phyloP scores from a whole-genome alignment of 768 basidiomycete genomes.

The Tulasnella sp. region DNA sequence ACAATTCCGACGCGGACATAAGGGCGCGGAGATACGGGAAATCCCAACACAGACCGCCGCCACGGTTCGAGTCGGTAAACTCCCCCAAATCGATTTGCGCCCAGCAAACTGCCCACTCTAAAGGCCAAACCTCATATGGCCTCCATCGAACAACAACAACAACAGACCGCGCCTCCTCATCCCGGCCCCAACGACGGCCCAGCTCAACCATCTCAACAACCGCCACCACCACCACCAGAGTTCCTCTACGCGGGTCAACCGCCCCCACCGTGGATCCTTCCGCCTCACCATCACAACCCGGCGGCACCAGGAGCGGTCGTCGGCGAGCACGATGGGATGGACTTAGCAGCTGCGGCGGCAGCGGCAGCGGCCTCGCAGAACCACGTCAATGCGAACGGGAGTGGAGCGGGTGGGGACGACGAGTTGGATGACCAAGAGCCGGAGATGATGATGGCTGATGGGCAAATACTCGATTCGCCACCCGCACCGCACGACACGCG shows the following conservation, averaged over 20 bases:
- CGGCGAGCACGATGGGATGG: not conserved
- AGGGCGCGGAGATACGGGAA: not conserved
- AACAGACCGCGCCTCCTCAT: conserved; percentile 8
- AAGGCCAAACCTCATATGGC: conserved; percentile 5
- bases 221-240: not conserved
- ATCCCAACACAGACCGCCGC: not conserved
- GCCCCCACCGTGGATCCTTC: not conserved
- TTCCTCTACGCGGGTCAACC: not conserved
- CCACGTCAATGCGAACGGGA: not conserved
- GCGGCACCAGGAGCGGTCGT: not conserved
- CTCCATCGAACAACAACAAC: conserved; percentile 24
- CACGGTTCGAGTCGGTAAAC: not conserved
- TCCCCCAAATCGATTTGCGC: conserved; percentile 24
- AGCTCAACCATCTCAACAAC: not conserved
- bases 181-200: not conserved
- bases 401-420: not conserved
- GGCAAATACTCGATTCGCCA: not conserved
- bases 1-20: not conserved
- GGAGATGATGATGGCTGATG: conserved; percentile 23
- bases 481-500: not conserved
- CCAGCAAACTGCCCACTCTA: conserved; percentile 14
- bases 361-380: not conserved
- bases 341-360: not conserved
- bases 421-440: conserved; percentile 10
- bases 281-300: not conserved